Base-by-base conservation (phyloP, 2,329 filamentous ascomycete species). In the Phoma herbarum region DNA sequence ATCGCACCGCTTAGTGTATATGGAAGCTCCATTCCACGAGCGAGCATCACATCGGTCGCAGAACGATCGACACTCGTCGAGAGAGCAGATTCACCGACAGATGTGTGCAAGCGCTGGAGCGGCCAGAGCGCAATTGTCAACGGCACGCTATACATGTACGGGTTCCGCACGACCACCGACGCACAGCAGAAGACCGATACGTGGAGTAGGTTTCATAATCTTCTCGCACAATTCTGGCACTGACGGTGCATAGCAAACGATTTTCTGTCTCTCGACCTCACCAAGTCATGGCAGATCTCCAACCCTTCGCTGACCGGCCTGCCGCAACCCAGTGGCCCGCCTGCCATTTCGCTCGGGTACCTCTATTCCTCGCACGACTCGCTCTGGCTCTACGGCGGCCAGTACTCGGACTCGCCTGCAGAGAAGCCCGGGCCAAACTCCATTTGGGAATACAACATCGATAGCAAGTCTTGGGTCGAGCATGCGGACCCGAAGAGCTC, bases 141-240 rank as follows among this genome's bases (percentile, higher is more conserved):
- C 64, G 90, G 90, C 14, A 93, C 89, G 0, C 71, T 93, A 3
- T 93, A 91, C 72, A 84, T 92, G 53, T 93, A 92, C 65, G 90
- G 90, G 33, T 91, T 90, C 25, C 84, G 89, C 64, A 84, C 86
- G 14, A 89, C 83, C 48, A 84, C 81, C 1, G 75, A 82, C 16
- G 74, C 82, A 14, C 82, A 83, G 33, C 90, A 93, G 67, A 82
- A 78, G 1, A 76, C 79, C 6, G 79, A 91, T 69, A 89, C 86
- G 1, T 93, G 90, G 90, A 92, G 87, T 89, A 81, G 68, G 84
- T 70, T 8, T 4, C 12, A n/a, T n/a, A 20, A 10, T 50, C 37
- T 2, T 16, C n/a, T 10, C 26, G 12, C 14, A 5, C 8, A 12
- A 25, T 11, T 14, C n/a, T 7, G 16, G 22, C 43, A 11, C 65